Percentiles rank a stretch among this genome's conserved stretches.
Conservation (phyloP, 106 monocot species). For the Allium cepa region DNA sequence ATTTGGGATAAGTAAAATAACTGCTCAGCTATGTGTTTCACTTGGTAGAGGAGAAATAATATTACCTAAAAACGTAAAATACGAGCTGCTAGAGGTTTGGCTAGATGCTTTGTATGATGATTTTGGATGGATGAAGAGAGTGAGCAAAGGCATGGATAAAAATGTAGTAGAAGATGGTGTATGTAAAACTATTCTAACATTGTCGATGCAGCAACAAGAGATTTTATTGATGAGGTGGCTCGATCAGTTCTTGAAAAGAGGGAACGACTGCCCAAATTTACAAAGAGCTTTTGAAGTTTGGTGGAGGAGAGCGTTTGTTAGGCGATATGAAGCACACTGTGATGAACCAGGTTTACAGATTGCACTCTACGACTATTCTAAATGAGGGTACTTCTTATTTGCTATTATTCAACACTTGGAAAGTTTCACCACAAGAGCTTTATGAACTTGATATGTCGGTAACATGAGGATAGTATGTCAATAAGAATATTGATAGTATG, state of each 20-base stretch:
- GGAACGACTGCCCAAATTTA: conserved; percentile 40
- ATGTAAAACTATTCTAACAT: conserved; percentile 28
- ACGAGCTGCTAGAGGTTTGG: conserved; percentile 21
- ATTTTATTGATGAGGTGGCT: conserved; percentile 36
- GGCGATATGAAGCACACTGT: conserved; percentile 2
- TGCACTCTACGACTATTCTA: conserved; percentile 12
- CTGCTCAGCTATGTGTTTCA: conserved; percentile 28
- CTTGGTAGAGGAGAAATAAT: conserved; percentile 31
- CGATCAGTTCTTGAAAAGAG: conserved; percentile 31
- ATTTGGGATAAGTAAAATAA: conserved; percentile 32
- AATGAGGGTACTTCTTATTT: conserved; percentile 1
- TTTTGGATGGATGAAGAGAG: conserved; percentile 39
- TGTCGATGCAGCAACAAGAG: conserved; percentile 39
- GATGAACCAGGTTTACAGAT: conserved; percentile 23
- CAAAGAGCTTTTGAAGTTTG: conserved; percentile 37
- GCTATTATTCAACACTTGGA: too few relatives aligned
- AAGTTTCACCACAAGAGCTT: too few relatives aligned
- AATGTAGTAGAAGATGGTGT: conserved; percentile 35
- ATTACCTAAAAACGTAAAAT: conserved; percentile 19
- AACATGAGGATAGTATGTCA: too few relatives aligned
- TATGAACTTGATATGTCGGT: too few relatives aligned
- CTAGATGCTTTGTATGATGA: conserved; percentile 37
- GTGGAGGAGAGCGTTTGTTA: conserved; percentile 44
- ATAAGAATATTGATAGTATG: too few relatives aligned
- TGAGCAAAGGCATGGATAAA: conserved; percentile 18